Evolutionary conservation across 495 filamentous ascomycete genomes (phyloP), one percentile per base, ranked within the genome.

Genomic region (Trichocladium uniseriatum): DNA sequence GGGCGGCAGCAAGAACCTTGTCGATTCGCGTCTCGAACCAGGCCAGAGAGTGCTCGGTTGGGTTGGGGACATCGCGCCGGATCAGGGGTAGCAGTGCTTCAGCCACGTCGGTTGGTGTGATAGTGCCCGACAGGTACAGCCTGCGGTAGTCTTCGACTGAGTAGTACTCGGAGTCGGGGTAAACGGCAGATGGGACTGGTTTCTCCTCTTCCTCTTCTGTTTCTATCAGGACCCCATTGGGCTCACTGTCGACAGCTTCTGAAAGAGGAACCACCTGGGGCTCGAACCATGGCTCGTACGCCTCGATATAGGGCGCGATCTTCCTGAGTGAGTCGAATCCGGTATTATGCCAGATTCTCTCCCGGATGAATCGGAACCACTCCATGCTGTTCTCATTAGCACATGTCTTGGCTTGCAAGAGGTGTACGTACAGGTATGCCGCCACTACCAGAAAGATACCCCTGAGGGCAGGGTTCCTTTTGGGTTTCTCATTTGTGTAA

Each of bases 261-360:
- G 54, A 51, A 38, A 78, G 55, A 1, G 83, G 85, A 20, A 86
- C 78, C 34, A 94, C 82, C 29, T 83, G 83, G 3, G 89, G 88
- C 57, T 92, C 87, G 59, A 79, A 89, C 51, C 84, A 77, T 14
- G 82, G 75, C 38, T 78, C 66, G 53, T 84, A 81, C 13, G 72
- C 61, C 32, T 80, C 69, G 13, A 94, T 74, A 34, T 80, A 64
- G 9, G 63, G 57, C 15, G 58, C 53, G 18, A 87, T 69, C 19
- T 77, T 60, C 20, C 78, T 73, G 13, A 92, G 72, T 5, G 68
- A 57, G 39, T 61, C 66, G 52, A 94, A 89, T 5, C 82, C 82
- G 20, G 85, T 85, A 65, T 86, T 87, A 48, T 61, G 68, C 84
- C 84, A 94, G 38, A 62, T 49, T 1, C 41, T 14, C 18, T 57